Percentiles rank a stretch among this genome's conserved stretches.
Conservation (phyloP, 228 moss, liverwort and hornwort species). For the Sphagnum fallax region DNA sequence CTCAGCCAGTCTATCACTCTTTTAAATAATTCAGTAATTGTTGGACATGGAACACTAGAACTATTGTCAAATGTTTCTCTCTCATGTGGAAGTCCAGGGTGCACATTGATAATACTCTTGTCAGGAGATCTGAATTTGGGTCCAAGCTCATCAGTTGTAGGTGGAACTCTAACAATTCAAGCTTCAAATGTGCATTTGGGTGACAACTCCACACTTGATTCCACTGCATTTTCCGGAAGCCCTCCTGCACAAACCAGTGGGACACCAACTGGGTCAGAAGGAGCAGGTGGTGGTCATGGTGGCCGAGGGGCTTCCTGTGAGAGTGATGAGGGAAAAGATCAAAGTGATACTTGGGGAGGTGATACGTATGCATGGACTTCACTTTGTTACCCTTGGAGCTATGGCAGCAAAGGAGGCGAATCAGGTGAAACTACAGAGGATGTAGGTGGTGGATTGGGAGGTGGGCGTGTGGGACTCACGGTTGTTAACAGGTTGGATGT, state of each 20-base stretch:
- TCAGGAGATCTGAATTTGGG: slow-evolving; percentile 57
- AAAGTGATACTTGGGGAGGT: slow-evolving; percentile 73
- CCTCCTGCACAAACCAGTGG: slow-evolving; percentile 78
- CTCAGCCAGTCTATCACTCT: slow-evolving; percentile 44
- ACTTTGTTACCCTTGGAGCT: slow-evolving; percentile 64
- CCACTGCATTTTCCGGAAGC: slow-evolving; percentile 61
- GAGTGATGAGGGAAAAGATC: slow-evolving; percentile 30
- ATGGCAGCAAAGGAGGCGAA: slow-evolving; percentile 77
- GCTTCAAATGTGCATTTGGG: slow-evolving; percentile 64
- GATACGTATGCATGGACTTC: slow-evolving; percentile 84
- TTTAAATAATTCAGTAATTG: slow-evolving; percentile 24
- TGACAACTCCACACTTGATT: slow-evolving; percentile 46
- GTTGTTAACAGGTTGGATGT: slow-evolving; percentile 45
- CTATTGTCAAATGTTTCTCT: slow-evolving; percentile 44
- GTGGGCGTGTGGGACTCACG: slow-evolving; percentile 69
- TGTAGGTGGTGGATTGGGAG: slow-evolving; percentile 64
- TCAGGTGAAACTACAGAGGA: slow-evolving; percentile 24
- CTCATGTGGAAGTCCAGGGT: slow-evolving; percentile 53
- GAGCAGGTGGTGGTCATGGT: slow-evolving; percentile 87
- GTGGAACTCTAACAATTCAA: slow-evolving; percentile 66
- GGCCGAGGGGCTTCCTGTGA: slow-evolving; percentile 77
- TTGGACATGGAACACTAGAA: slow-evolving; percentile 61
- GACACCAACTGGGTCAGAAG: slow-evolving; percentile 53
- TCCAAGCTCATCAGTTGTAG: slow-evolving; percentile 51
- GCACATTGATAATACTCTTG: slow-evolving; percentile 62